phyloP scores from a whole-genome alignment of 768 basidiomycete genomes.

The Boletus rubroflammeus region DNA sequence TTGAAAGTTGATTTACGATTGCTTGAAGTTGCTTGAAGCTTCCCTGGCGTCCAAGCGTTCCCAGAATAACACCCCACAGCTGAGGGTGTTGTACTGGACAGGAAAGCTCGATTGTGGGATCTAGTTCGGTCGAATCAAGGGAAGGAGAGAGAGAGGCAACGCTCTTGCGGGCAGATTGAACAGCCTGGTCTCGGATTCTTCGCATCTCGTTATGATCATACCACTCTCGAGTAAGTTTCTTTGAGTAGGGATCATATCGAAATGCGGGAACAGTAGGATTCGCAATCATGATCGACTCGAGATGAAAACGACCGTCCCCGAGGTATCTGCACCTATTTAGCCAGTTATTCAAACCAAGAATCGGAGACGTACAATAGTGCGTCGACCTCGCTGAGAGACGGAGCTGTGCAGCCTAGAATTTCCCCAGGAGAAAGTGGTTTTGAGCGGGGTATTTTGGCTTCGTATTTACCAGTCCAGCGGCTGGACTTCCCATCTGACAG shows the following conservation, averaged over 20 bases:
- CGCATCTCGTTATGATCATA: constrained; percentile 93
- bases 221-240: constrained; percentile 89
- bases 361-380: constrained; percentile 72
- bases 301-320: constrained; percentile 96
- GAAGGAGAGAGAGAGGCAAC: constrained; percentile 35
- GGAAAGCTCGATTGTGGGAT: constrained; percentile 15
- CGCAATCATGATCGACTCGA: constrained; percentile 99
- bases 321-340: constrained; percentile 64
- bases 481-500: constrained; percentile 7
- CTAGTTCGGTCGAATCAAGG: constrained; percentile 5
- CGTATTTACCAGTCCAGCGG: constrained; percentile 63
- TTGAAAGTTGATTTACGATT: constrained; percentile 65
- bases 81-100: constrained; percentile 15
- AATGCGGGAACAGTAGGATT: constrained; percentile 94
- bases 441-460: constrained; percentile 73
- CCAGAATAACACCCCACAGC: constrained; percentile 89
- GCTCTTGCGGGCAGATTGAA: constrained; percentile 68
- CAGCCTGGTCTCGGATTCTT: constrained; percentile 64
- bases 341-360: neutral
- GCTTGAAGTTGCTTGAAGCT: constrained; percentile 87
- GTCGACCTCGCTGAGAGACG: constrained; percentile 73
- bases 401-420: constrained; percentile 96
- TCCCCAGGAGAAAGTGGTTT: constrained; percentile 96
- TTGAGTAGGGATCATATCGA: constrained; percentile 97
- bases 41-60: constrained; percentile 93